Conservation (phyloP, 768 basidiomycete genomes). For the Panus rudis region DNA sequence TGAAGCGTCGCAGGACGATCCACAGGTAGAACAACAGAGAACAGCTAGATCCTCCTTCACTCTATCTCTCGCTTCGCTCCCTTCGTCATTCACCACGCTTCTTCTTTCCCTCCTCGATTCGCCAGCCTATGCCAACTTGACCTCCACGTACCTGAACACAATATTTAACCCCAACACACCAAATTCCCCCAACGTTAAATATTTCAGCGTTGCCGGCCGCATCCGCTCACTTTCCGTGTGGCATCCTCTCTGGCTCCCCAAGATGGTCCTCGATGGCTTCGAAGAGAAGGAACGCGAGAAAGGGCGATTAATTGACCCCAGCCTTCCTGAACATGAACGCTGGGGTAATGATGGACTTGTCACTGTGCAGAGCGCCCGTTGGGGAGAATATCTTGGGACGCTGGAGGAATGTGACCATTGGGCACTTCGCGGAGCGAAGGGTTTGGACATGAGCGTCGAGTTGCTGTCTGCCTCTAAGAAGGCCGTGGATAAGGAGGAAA, state of each 20-base stretch:
- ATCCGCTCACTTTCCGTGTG: conserved; percentile 58
- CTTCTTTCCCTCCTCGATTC: conserved; percentile 88
- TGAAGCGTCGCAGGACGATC: not conserved
- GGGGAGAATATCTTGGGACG: conserved; percentile 93
- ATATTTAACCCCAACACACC: conserved; percentile 82
- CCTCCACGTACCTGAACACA: conserved; percentile 70
- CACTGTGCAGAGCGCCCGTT: conserved; percentile 84
- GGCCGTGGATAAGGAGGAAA: conserved; percentile 28
- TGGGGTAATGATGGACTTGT: conserved; percentile 94
- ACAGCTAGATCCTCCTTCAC: conserved; percentile 24
- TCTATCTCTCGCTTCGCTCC: conserved; percentile 56
- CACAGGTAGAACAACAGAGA: not conserved
- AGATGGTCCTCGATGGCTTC: conserved; percentile 84
- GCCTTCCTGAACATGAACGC: conserved; percentile 27
- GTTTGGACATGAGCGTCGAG: conserved; percentile 50
- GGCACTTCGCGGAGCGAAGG: conserved; percentile 88
- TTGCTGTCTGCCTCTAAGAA: conserved; percentile 17
- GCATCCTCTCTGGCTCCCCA: conserved; percentile 97
- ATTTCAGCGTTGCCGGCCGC: conserved; percentile 89
- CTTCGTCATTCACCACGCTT: conserved; percentile 80
- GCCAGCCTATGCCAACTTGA: conserved; percentile 93
- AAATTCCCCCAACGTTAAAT: conserved; percentile 74
- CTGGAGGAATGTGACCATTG: conserved; percentile 93
- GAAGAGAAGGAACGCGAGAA: conserved; percentile 52
- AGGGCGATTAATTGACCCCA: conserved; percentile 23